Percentiles rank a stretch among this genome's conserved stretches.
These are phyloP conservation scores for Bruguiera sexangula DNA, from an alignment of 345 rosid genomes.

Conservation along the genomic window DNA sequence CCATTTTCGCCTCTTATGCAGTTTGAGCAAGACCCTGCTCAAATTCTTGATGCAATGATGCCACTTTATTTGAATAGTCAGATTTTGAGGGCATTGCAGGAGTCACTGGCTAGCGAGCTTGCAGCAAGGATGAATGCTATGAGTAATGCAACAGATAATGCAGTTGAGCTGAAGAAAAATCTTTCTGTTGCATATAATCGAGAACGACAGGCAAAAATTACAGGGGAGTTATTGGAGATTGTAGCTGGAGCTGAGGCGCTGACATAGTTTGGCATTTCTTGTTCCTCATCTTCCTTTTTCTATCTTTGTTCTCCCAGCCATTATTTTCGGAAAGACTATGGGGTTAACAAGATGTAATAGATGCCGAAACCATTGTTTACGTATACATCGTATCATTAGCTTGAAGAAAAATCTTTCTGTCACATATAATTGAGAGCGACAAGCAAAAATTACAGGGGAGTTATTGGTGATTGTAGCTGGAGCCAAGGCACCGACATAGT, in stretches of 20 bases:
- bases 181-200: conserved; percentile 59
- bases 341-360: not conserved
- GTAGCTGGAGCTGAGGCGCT: conserved; percentile 89
- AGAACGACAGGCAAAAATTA: conserved; percentile 71
- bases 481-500: conserved; percentile 60
- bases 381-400: not conserved
- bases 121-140: conserved; percentile 84
- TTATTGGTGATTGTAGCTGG: conserved; percentile 80
- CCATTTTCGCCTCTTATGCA: conserved; percentile 57
- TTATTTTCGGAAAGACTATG: not conserved
- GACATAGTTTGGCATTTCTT: conserved; percentile 15
- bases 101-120: conserved; percentile 79
- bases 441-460: conserved; percentile 76
- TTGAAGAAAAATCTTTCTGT: conserved; percentile 58
- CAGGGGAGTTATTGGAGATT: conserved; percentile 73
- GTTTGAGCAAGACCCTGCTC: conserved; percentile 89
- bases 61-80: conserved; percentile 86
- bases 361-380: not conserved
- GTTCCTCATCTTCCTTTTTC: not conserved
- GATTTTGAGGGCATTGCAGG: conserved; percentile 83
- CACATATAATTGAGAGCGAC: conserved; percentile 61
- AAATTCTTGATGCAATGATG: conserved; percentile 92
- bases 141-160: conserved; percentile 82
- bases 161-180: conserved; percentile 64
- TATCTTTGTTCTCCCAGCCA: not conserved